Evolutionary conservation across 2,329 filamentous ascomycete genomes (phyloP).

Genomic region (Aspergillus arachidicola): DNA sequence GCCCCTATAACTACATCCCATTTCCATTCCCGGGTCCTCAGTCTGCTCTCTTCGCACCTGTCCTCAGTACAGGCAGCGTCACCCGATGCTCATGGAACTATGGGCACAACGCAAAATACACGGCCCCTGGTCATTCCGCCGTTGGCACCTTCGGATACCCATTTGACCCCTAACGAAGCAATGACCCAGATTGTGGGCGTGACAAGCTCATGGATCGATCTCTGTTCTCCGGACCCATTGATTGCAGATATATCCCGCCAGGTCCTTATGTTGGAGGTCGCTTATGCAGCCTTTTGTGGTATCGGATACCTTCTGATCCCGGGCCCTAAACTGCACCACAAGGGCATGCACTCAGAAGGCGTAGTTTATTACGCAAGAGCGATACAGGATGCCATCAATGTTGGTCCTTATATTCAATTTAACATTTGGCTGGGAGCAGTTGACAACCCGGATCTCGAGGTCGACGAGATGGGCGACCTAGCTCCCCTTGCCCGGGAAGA

Average conservation of each 20-base stretch:
- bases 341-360: slow-evolving; percentile 51
- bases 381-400: slow-evolving; percentile 74
- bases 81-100: slow-evolving; percentile 40
- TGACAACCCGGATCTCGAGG: slow-evolving; percentile 64
- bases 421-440: slow-evolving; percentile 84
- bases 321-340: slow-evolving; percentile 69
- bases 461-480: slow-evolving; percentile 47
- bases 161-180: slow-evolving; percentile 79
- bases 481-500: slow-evolving; percentile 46
- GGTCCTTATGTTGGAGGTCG: slow-evolving; percentile 85
- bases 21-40: slow-evolving; percentile 62
- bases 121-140: slow-evolving; percentile 43
- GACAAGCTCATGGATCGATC: slow-evolving; percentile 89
- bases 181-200: slow-evolving; percentile 76
- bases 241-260: slow-evolving; percentile 86
- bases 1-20: slow-evolving; percentile 62
- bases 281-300: slow-evolving; percentile 95
- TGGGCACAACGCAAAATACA: slow-evolving; percentile 44
- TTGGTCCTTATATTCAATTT: slow-evolving; percentile 76
- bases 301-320: slow-evolving; percentile 79
- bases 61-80: slow-evolving; percentile 44
- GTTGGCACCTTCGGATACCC: slow-evolving; percentile 49
- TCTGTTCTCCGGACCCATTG: slow-evolving; percentile 78
- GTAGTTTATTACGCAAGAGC: slow-evolving; percentile 79
- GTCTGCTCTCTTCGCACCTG: slow-evolving; percentile 55